Evolutionary conservation across 1,284 basidiomycete species (phyloP).

Genomic region (Rhodotorula sp.): DNA sequence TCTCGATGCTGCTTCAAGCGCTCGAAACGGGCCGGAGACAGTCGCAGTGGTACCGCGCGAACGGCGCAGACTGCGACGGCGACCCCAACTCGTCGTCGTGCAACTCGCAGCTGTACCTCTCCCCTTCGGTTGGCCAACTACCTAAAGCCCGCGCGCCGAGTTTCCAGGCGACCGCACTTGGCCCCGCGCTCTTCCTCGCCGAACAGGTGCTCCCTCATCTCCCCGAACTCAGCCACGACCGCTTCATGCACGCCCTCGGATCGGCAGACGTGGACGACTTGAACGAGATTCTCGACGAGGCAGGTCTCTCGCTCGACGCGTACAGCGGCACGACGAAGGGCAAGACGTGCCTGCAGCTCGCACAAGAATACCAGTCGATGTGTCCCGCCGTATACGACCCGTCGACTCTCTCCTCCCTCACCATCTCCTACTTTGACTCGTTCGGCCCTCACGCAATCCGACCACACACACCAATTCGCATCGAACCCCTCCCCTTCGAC

Average conservation of each 20-base stretch:
- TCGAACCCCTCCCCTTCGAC: conserved; percentile 35
- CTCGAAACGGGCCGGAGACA: conserved; percentile 17
- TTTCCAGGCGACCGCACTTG: conserved; percentile 40
- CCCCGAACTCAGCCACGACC: conserved; percentile 19
- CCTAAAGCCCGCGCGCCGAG: conserved; percentile 16
- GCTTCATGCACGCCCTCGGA: conserved; percentile 30
- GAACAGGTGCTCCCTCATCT: conserved; percentile 14
- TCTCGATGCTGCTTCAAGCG: conserved; percentile 33
- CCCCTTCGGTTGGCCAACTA: background rate
- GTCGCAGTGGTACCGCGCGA: background rate
- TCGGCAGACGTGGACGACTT: conserved; percentile 27
- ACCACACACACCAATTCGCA: conserved; percentile 12
- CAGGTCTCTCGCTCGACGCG: conserved; percentile 17
- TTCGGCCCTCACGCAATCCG: background rate
- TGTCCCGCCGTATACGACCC: background rate
- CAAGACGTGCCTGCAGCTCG: conserved; percentile 29
- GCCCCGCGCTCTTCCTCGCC: conserved; percentile 36
- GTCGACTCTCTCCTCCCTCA: conserved; percentile 4
- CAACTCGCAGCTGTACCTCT: background rate
- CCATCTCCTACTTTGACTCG: background rate
- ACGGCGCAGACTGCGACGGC: background rate
- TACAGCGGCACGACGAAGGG: background rate
- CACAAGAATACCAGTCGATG: conserved; percentile 11
- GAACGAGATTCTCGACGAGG: conserved; percentile 22
- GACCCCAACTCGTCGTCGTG: background rate